A percentile compares a stretch with the other conserved stretches of the same genome.
phyloP scores from a whole-genome alignment of 495 filamentous ascomycete genomes.

The Lindgomyces ingoldianus region DNA sequence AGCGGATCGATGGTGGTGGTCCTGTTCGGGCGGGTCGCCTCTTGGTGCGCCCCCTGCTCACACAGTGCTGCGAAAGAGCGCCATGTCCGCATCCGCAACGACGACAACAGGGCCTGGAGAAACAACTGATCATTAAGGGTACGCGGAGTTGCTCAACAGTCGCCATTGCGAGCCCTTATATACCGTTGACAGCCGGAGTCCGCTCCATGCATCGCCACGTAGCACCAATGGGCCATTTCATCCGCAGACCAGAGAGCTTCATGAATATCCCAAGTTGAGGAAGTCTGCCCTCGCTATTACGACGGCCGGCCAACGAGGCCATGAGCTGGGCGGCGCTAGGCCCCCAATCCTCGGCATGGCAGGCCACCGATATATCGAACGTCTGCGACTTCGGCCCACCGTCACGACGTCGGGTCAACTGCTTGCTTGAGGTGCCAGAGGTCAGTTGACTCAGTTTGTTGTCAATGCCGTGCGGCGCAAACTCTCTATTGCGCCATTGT shows the following conservation, averaged over 20 bases:
- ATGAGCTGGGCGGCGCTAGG: background rate
- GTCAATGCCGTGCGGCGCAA: background rate
- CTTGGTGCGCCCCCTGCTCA: background rate
- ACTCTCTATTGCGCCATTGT: slow-evolving; percentile 25
- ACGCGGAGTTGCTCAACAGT: too few species aligned
- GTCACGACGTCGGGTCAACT: background rate
- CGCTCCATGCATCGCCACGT: slow-evolving; percentile 22
- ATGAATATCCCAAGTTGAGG: slow-evolving; percentile 15
- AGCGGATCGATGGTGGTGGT: background rate
- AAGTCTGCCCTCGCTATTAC: background rate
- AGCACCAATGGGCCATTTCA: slow-evolving; percentile 20
- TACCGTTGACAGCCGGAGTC: slow-evolving; percentile 12
- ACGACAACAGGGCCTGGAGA: background rate
- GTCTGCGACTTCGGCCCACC: slow-evolving; percentile 1
- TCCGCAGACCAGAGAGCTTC: background rate
- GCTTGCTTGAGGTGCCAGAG: background rate
- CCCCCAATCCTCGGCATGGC: slow-evolving; percentile 18
- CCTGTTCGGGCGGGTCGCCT: background rate
- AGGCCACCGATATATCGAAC: slow-evolving; percentile 10
- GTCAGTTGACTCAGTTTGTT: background rate
- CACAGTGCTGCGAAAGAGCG: too few species aligned
- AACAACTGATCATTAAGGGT: background rate
- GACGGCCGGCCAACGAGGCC: slow-evolving; percentile 15
- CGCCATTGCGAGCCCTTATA: slow-evolving; percentile 19
- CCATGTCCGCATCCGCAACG: background rate